A percentile compares a stretch with the other conserved stretches of the same genome.
phyloP scores from a whole-genome alignment of 805 yeast species.

The Nakazawaea molendinolei region DNA sequence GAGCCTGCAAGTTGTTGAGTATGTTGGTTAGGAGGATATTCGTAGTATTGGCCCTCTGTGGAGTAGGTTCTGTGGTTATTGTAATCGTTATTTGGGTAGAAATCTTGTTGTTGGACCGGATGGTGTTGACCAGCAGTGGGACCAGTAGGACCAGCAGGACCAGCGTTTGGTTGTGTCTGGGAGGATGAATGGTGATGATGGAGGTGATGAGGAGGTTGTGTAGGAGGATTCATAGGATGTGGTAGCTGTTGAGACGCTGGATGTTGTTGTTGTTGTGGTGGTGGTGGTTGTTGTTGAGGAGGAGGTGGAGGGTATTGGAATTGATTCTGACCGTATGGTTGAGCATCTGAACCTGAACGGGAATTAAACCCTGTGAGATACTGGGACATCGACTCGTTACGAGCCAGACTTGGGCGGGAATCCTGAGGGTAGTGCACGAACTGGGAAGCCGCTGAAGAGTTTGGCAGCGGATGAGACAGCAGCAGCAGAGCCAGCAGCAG shows the following conservation, averaged over 20 bases:
- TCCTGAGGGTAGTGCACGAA: background rate
- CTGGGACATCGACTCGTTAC: constrained; percentile 12
- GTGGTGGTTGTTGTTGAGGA: background rate
- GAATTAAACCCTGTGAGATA: constrained; percentile 9
- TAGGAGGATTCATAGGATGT: constrained; percentile 9
- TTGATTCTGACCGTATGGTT: constrained; percentile 1
- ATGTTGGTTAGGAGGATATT: constrained; percentile 2
- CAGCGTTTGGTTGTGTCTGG: no score
- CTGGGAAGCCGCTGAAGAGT: background rate
- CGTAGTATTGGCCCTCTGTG: constrained; percentile 8
- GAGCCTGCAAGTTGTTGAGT: background rate
- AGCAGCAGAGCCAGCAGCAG: background rate
- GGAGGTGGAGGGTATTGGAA: constrained; percentile 1
- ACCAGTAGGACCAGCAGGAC: no score
- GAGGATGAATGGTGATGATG: no score
- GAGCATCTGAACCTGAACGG: constrained; percentile 1
- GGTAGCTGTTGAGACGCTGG: constrained; percentile 3
- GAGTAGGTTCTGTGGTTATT: constrained; percentile 7
- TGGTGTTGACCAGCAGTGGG: no score
- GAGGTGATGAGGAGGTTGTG: constrained; percentile 5
- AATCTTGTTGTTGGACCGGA: background rate
- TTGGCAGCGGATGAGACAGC: background rate
- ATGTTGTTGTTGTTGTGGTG: constrained; percentile 6
- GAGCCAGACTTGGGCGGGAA: constrained; percentile 4
- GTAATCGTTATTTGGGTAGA: constrained; percentile 2